Evolutionary conservation across 148 eudicot genomes (phyloP).

Genomic region (Vaccinium vitisidaea): DNA sequence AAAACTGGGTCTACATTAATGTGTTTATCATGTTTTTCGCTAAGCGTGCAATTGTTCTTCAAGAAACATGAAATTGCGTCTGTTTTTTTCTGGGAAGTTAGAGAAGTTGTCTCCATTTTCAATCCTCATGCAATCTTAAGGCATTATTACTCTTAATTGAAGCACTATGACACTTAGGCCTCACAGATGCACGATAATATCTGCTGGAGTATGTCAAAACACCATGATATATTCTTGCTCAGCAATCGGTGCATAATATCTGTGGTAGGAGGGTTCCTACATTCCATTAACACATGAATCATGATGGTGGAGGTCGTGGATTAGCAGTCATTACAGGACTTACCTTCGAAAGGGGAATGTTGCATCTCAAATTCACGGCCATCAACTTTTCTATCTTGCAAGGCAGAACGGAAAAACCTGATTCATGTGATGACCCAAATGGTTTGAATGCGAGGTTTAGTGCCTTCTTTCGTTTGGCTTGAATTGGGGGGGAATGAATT

Average conservation of each 20-base stretch:
- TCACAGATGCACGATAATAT: not conserved
- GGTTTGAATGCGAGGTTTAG: not conserved
- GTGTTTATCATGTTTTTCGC: not conserved
- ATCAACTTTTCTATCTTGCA: not conserved
- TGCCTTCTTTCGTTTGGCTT: not conserved
- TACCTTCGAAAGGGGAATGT: not conserved
- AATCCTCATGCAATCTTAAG: not conserved
- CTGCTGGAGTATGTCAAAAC: not conserved
- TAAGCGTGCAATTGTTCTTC: not conserved
- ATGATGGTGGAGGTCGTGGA: not conserved
- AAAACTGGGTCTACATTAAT: not conserved
- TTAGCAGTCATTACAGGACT: not conserved
- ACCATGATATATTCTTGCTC: not conserved
- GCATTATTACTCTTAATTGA: not conserved
- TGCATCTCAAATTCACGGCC: not conserved
- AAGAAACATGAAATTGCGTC: not conserved
- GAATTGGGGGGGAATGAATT: not conserved
- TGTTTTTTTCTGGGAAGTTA: not conserved
- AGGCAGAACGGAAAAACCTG: not conserved
- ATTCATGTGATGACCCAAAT: not conserved
- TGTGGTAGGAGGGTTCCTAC: conserved; percentile 5
- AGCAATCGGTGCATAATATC: not conserved
- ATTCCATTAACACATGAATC: not conserved
- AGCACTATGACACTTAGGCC: not conserved
- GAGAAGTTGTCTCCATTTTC: conserved; percentile 8